Evolutionary conservation across 1,139 yeast genomes (phyloP).

Genomic region (Debaryomyces udenii): DNA sequence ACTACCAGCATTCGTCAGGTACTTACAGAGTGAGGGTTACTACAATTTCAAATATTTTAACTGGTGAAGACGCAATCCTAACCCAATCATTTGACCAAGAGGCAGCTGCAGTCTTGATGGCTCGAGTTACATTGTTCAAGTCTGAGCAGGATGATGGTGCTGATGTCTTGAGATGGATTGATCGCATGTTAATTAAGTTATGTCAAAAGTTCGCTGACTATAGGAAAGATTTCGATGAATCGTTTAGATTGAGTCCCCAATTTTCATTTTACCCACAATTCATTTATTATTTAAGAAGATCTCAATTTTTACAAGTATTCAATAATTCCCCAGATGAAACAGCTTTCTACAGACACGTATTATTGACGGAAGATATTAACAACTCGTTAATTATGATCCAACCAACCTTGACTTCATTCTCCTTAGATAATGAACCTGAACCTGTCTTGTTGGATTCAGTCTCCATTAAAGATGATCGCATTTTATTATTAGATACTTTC

Average conservation of each 20-base stretch:
- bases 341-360: conserved; percentile 92
- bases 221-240: conserved; percentile 50
- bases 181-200: conserved; percentile 52
- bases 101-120: conserved; percentile 96
- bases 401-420: conserved; percentile 79
- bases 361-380: conserved; percentile 79
- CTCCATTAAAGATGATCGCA: conserved; percentile 82
- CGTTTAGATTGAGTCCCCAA: conserved; percentile 51
- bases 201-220: conserved; percentile 57
- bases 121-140: conserved; percentile 89
- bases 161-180: conserved; percentile 55
- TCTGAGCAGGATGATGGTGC: conserved; percentile 70
- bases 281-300: conserved; percentile 92
- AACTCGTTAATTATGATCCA: conserved; percentile 75
- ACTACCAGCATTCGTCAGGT: conserved; percentile 80
- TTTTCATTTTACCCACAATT: conserved; percentile 81
- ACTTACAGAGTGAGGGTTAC: conserved; percentile 89
- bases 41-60: conserved; percentile 72
- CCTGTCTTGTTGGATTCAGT: conserved; percentile 73
- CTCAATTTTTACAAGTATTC: conserved; percentile 94
- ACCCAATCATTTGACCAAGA: conserved; percentile 92
- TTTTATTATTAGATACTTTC: conserved; percentile 70
- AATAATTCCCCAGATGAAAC: conserved; percentile 99
- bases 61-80: conserved; percentile 50
- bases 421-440: conserved; percentile 61